Evolutionary conservation across 192 early-diverging fungal genomes (phyloP).

Genomic region (Geosiphon pyriformis): DNA sequence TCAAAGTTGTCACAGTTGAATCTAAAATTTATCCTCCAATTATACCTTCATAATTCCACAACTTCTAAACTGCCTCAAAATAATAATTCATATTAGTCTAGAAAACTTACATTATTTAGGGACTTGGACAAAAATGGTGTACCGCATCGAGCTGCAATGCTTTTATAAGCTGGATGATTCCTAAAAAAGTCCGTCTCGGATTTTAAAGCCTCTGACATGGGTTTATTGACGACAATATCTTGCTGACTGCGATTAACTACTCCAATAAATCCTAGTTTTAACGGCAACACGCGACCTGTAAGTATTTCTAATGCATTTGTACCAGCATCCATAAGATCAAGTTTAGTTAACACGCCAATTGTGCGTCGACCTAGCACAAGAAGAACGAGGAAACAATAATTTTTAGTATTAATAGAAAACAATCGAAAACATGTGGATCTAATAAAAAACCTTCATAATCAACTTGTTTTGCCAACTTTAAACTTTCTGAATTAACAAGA

Average conservation of each 20-base stretch:
- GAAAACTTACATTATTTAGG: slow-evolving; percentile 50
- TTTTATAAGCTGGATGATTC: slow-evolving; percentile 65
- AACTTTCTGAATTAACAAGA: slow-evolving; percentile 78
- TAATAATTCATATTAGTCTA: not conserved
- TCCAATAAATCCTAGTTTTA: slow-evolving; percentile 78
- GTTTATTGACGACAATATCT: slow-evolving; percentile 66
- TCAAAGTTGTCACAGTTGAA: too few relatives aligned
- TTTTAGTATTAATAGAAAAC: not conserved
- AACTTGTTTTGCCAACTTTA: slow-evolving; percentile 81
- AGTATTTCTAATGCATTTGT: slow-evolving; percentile 78
- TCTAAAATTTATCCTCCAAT: too few relatives aligned
- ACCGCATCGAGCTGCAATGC: slow-evolving; percentile 66
- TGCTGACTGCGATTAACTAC: slow-evolving; percentile 80
- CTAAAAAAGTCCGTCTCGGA: slow-evolving; percentile 66
- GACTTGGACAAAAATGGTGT: slow-evolving; percentile 63
- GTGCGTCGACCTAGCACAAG: slow-evolving; percentile 56
- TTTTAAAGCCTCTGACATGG: slow-evolving; percentile 64
- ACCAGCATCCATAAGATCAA: slow-evolving; percentile 82
- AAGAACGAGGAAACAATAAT: not conserved
- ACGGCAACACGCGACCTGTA: slow-evolving; percentile 66
- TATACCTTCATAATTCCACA: too few relatives aligned
- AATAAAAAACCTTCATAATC: slow-evolving; percentile 58
- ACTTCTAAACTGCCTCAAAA: not conserved
- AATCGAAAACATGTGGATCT: not conserved
- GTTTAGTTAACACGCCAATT: slow-evolving; percentile 75